A percentile compares a stretch with the other conserved stretches of the same genome.
Conservation (phyloP, 2,329 filamentous ascomycete genomes). For the Mycosphaerella sp. region DNA sequence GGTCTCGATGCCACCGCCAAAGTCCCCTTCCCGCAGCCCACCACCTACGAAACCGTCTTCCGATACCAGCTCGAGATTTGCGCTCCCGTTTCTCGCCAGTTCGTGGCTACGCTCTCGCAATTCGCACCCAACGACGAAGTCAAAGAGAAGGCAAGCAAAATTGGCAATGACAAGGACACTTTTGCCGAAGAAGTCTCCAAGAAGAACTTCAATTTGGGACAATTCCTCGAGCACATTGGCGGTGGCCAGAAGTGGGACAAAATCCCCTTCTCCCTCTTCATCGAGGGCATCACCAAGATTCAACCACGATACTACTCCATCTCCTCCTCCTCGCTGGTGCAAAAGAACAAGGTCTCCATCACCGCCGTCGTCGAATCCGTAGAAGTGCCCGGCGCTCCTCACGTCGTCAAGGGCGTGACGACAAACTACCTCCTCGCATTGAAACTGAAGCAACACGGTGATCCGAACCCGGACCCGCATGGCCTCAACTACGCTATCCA, state of each 20-base stretch:
- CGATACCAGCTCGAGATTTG: constrained; percentile 98
- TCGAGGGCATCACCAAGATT: constrained; percentile 89
- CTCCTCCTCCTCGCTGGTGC: constrained; percentile 89
- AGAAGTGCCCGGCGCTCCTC: constrained; percentile 65
- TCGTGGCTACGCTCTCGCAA: constrained; percentile 75
- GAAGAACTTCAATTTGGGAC: constrained; percentile 82
- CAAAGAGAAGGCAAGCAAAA: constrained; percentile 81
- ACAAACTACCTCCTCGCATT: constrained; percentile 94
- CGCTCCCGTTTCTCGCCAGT: constrained; percentile 92
- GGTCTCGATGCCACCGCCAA: constrained; percentile 91
- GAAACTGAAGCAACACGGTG: constrained; percentile 93
- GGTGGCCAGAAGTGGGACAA: constrained; percentile 71
- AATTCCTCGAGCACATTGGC: constrained; percentile 67
- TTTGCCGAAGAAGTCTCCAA: constrained; percentile 80
- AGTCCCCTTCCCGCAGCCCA: constrained; percentile 94
- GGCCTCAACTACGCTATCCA: constrained; percentile 79
- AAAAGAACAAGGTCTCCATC: constrained; percentile 90
- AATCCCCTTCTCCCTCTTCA: constrained; percentile 88
- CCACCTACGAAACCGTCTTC: constrained; percentile 86
- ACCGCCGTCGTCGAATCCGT: constrained; percentile 90
- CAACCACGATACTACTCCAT: constrained; percentile 99
- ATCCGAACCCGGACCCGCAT: constrained; percentile 72
- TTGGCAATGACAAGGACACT: constrained; percentile 90
- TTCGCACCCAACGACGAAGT: constrained; percentile 80
- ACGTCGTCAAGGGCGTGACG: constrained; percentile 84